Evolutionary conservation across 306 rosid species (phyloP), one percentile per base, ranked within the genome.

Genomic region (Dalbergia cultrata): DNA sequence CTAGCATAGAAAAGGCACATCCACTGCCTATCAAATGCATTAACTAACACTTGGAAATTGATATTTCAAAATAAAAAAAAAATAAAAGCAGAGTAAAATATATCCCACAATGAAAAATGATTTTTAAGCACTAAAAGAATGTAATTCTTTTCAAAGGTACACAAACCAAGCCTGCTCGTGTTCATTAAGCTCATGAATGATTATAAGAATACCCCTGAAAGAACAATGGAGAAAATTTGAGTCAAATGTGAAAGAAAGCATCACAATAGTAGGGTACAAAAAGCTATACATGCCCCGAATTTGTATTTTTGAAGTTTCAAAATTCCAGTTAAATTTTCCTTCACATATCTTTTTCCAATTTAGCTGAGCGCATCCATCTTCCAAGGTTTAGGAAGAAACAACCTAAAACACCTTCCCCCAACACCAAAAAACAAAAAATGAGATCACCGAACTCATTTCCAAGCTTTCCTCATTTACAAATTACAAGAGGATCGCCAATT

Each of bases 121-220:
- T n/a, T n/a, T n/a, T n/a, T n/a, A n/a, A n/a, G n/a, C n/a, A n/a
- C n/a, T n/a, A n/a, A n/a, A n/a, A n/a, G n/a, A n/a, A n/a, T n/a
- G n/a, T n/a, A n/a, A n/a, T n/a, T n/a, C n/a, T n/a, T n/a, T n/a
- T n/a, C n/a, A n/a, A n/a, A n/a, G n/a, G n/a, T n/a, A n/a, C n/a
- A 6, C 4, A 60, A 70, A 57, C 56, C 45, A 79, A 26, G 69
- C 82, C 81, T 82, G 92, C 98, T 97, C 79, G 85, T 96, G 99
- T 81, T 96, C 99, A 85, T 96, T 96, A 57, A 96, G 97, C 83
- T 98, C 99, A 6, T 96, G 99, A 62, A 96, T 89, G 87, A 96
- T 88, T 67, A 93, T 66, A 77, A 96, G 76, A 86, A 96, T 92
- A 14, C 94, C 97, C 94, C 99, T 96, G 84, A 67, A 90, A 80